Base-by-base conservation (phyloP, 495 filamentous ascomycete species). In the Cudoniella acicularis region DNA sequence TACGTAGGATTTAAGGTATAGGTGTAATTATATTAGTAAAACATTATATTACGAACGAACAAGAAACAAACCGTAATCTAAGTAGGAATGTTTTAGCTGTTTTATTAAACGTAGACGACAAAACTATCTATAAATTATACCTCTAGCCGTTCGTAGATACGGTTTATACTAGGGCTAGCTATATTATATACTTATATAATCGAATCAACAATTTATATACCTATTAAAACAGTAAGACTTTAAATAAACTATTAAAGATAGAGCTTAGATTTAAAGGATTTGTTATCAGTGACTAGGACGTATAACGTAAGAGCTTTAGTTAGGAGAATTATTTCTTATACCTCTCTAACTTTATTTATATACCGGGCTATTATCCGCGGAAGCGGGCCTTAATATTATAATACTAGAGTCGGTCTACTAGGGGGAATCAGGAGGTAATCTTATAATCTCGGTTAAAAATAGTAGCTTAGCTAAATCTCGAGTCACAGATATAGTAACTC, bases 81-180 rank as follows among this genome's bases (percentile, higher is more conserved):
- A 20, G 30, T 36, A 36, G 30, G 13, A 61, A 49, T 22, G 64
- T 80, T 0, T 66, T 79, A 41, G 71, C 80, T 1, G 69, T 86
- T 11, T 86, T 81, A 9, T 77, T 82, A 3, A 85, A 86, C 45
- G 80, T 88, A 21, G 84, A 87, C 52, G 85, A 91, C 63, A 75
- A 81, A 48, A 87, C 87, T 0, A 72, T 90, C 62, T 87, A 90
- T 64, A 86, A 90, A 68, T 59, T 88, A 1, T 91, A 90, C 65
- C 75, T 88, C 1, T 91, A 84, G 84, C 84, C 84, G 0, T 91
- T 89, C 68, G 79, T 81, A 26, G 81, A 89, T 62, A n/a, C 85
- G 0, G 79, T 87, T 0, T 77, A 77, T 30, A 84, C 87, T 1
- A 79, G 82, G 4, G 80, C 78, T 2, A 84, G 78, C 1, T 81